A percentile compares a stretch with the other conserved stretches of the same genome.
These are phyloP conservation scores for Cyberlindnera mississippiensis DNA, from an alignment of 805 yeast genomes.

Conservation along the genomic window DNA sequence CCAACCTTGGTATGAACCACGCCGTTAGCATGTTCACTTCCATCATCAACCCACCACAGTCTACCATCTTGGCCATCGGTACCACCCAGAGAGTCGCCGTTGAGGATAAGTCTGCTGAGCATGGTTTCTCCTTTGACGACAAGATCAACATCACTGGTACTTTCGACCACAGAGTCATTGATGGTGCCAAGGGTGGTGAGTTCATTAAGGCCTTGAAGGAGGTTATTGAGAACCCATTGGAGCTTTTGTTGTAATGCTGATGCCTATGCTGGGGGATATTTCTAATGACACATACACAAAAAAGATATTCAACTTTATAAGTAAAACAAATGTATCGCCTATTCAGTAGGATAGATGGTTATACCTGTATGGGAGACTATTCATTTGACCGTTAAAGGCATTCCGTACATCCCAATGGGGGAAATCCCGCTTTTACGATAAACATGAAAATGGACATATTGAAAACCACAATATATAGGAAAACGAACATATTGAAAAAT, in stretches of 20 bases:
- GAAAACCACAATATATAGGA: too few species aligned
- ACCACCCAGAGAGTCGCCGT: slow-evolving; percentile 90
- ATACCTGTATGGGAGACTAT: background rate
- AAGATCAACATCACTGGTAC: slow-evolving; percentile 92
- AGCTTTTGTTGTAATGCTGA: slow-evolving; percentile 66
- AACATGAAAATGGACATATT: too few species aligned
- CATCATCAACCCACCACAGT: slow-evolving; percentile 96
- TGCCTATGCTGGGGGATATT: too few species aligned
- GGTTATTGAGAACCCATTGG: slow-evolving; percentile 93
- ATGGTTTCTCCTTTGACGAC: slow-evolving; percentile 90
- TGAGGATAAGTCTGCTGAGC: slow-evolving; percentile 85
- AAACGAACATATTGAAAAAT: too few species aligned
- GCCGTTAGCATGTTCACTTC: slow-evolving; percentile 94
- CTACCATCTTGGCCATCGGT: slow-evolving; percentile 91
- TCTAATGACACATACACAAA: too few species aligned
- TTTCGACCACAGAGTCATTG: slow-evolving; percentile 95
- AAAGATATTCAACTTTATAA: too few species aligned
- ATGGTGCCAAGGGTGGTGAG: slow-evolving; percentile 98
- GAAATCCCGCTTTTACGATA: too few species aligned
- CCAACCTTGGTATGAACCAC: slow-evolving; percentile 97
- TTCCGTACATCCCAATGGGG: too few species aligned
- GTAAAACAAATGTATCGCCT: too few species aligned
- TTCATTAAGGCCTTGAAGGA: slow-evolving; percentile 90
- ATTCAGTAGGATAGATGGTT: background rate
- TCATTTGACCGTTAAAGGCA: too few species aligned